A percentile compares a stretch with the other conserved stretches of the same genome.
phyloP scores from a whole-genome alignment of 75 land plant species.

The Cupressus sempervirens region DNA sequence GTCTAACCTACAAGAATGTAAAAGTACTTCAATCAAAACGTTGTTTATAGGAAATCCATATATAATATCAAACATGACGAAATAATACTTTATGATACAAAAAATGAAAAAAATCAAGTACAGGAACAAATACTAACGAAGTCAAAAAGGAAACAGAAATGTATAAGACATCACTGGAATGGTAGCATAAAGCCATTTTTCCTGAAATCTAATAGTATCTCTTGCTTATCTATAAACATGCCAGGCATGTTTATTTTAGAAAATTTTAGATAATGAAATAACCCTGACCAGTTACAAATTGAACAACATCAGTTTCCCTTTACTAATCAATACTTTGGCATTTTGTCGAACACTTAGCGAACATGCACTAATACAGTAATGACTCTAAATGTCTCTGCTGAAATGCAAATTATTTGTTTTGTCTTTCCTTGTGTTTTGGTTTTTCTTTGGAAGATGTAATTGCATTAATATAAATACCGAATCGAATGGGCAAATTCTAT shows the following conservation, averaged over 20 bases:
- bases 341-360: no score
- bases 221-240: neutral
- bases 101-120: neutral
- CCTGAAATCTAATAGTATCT: neutral
- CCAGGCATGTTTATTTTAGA: neutral
- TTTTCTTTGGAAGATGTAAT: no score
- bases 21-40: neutral
- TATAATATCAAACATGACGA: neutral
- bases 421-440: no score
- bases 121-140: neutral
- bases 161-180: neutral
- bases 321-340: no score
- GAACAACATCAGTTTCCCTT: no score
- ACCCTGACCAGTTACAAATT: no score
- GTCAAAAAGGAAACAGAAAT: neutral
- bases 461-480: no score
- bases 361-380: no score
- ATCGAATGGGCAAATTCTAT: no score
- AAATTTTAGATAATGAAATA: neutral
- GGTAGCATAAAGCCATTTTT: neutral
- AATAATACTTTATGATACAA: neutral
- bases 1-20: constrained; percentile 36
- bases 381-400: no score
- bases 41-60: neutral
- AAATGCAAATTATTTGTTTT: no score